A percentile compares a stretch with the other conserved stretches of the same genome.
Evolutionary conservation across 805 yeast species (phyloP).

Genomic region (Naumovozyma castellii): DNA sequence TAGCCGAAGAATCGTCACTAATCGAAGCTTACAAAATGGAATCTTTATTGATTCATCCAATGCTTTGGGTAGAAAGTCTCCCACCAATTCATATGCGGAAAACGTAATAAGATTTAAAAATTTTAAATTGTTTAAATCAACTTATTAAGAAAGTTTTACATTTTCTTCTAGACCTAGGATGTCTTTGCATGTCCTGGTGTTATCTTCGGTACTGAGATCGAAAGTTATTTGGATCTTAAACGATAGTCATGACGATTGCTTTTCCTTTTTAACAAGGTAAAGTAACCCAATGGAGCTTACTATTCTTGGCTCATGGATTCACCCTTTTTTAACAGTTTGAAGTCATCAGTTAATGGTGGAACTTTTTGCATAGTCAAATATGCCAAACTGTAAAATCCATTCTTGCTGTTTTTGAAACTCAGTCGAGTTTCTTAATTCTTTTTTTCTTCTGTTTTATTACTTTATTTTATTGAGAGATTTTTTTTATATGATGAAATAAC

Average conservation of each 20-base stretch:
- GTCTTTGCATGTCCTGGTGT: slow-evolving; percentile 8
- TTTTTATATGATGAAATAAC: slow-evolving; percentile 55
- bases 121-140: slow-evolving; percentile 29
- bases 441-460: background rate
- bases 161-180: slow-evolving; percentile 14
- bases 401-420: background rate
- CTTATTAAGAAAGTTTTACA: slow-evolving; percentile 24
- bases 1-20: slow-evolving; percentile 62
- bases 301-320: slow-evolving; percentile 56
- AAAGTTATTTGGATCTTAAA: slow-evolving; percentile 38
- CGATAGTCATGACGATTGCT: slow-evolving; percentile 70
- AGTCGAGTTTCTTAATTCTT: slow-evolving; percentile 2
- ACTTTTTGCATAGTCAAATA: slow-evolving; percentile 53
- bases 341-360: slow-evolving; percentile 12
- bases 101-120: slow-evolving; percentile 39
- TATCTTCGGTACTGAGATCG: slow-evolving; percentile 54
- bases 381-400: slow-evolving; percentile 40
- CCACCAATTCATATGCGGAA: slow-evolving; percentile 64
- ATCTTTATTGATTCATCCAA: slow-evolving; percentile 18
- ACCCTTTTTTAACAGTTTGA: slow-evolving; percentile 25
- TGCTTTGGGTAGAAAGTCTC: slow-evolving; percentile 84
- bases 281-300: slow-evolving; percentile 83
- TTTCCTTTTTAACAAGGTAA: slow-evolving; percentile 14
- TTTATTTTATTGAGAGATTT: slow-evolving; percentile 4
- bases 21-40: slow-evolving; percentile 59